These are phyloP conservation scores for Poteriospumella lacustris DNA, from an alignment of 108 stramenopile genomes.

Conservation along the genomic window DNA sequence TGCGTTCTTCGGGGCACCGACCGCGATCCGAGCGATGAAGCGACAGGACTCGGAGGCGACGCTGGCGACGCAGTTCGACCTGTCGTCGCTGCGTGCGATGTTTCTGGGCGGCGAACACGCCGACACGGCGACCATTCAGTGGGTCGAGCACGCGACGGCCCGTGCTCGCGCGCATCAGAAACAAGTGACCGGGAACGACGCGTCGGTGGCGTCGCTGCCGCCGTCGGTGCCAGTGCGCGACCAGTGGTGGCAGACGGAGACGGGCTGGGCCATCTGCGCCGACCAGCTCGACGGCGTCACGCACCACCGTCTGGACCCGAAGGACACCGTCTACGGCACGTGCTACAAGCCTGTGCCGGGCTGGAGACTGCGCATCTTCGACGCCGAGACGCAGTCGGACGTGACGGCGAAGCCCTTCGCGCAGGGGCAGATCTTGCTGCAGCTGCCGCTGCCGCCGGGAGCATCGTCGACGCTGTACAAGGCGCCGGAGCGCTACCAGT, in stretches of 20 bases:
- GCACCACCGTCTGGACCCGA: background rate
- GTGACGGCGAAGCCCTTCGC: background rate
- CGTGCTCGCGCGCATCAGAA: no score
- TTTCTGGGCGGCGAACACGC: constrained; percentile 68
- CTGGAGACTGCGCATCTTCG: constrained; percentile 49
- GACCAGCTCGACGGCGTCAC: no score
- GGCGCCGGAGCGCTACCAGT: constrained; percentile 55
- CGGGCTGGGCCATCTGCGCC: constrained; percentile 49
- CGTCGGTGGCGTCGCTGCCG: no score
- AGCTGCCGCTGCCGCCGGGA: constrained; percentile 67
- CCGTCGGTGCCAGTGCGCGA: no score
- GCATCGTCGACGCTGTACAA: constrained; percentile 61
- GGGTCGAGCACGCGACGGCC: constrained; percentile 36
- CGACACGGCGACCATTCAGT: constrained; percentile 67
- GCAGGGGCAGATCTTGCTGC: constrained; percentile 57
- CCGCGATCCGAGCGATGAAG: constrained; percentile 68
- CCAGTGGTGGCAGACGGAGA: constrained; percentile 77
- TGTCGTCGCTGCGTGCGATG: constrained; percentile 47
- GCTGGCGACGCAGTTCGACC: constrained; percentile 49
- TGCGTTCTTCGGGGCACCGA: constrained; percentile 67
- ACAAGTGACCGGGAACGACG: no score
- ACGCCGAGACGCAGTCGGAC: constrained; percentile 30
- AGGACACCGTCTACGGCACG: background rate
- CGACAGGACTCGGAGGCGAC: constrained; percentile 50
- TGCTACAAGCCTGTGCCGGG: constrained; percentile 53